Evolutionary conservation across 495 filamentous ascomycete genomes (phyloP).

Genomic region (Aspergillus homomorphus): DNA sequence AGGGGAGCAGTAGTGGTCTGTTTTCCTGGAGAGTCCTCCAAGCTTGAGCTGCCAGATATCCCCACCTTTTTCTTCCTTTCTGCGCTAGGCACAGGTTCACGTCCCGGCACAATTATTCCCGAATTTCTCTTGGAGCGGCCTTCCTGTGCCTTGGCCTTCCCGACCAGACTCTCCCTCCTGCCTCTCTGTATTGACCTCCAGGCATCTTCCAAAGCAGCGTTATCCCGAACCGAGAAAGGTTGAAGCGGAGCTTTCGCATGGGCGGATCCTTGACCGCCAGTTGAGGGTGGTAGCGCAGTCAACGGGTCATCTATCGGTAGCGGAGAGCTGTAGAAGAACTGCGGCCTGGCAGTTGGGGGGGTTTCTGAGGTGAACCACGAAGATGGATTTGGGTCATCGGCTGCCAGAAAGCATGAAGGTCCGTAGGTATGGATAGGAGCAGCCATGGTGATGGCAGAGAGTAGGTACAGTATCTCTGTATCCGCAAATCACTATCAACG

Average conservation of each 20-base stretch:
- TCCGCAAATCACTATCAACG: neutral
- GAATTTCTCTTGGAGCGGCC: slow-evolving; percentile 32
- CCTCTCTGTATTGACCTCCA: slow-evolving; percentile 58
- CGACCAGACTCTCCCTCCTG: slow-evolving; percentile 29
- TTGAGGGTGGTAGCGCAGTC: slow-evolving; percentile 58
- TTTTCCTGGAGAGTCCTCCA: slow-evolving; percentile 24
- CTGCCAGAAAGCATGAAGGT: slow-evolving; percentile 47
- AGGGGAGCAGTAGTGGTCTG: slow-evolving; percentile 16
- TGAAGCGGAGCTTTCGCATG: slow-evolving; percentile 57
- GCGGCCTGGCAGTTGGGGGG: slow-evolving; percentile 55
- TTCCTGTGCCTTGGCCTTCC: slow-evolving; percentile 29
- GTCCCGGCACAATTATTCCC: slow-evolving; percentile 43
- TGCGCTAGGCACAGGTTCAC: slow-evolving; percentile 33
- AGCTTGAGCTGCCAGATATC: slow-evolving; percentile 24
- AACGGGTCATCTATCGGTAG: slow-evolving; percentile 82
- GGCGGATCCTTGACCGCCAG: slow-evolving; percentile 47
- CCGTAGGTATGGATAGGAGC: slow-evolving; percentile 54
- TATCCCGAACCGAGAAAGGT: slow-evolving; percentile 77
- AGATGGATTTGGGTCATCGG: slow-evolving; percentile 35
- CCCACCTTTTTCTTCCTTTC: slow-evolving; percentile 29
- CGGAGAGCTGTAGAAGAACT: slow-evolving; percentile 78
- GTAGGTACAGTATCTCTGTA: slow-evolving; percentile 9
- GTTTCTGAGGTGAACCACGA: slow-evolving; percentile 30
- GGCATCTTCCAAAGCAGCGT: slow-evolving; percentile 66
- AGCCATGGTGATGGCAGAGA: slow-evolving; percentile 33